phyloP scores from a whole-genome alignment of 2,329 filamentous ascomycete genomes.

The Chrysoporthe deuterocubensis region DNA sequence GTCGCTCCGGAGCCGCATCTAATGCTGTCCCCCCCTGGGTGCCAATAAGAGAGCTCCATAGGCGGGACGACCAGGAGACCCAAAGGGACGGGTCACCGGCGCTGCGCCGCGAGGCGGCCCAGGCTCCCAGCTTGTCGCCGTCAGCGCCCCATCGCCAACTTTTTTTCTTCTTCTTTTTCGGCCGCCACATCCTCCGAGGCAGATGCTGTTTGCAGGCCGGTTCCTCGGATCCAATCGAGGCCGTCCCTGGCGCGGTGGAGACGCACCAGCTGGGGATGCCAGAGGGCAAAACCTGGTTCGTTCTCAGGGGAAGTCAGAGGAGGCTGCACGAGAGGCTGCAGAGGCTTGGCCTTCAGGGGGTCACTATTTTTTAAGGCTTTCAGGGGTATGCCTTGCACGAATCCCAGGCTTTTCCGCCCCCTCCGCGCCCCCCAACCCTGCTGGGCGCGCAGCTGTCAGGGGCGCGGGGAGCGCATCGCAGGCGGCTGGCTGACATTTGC shows the following conservation, averaged over 20 bases:
- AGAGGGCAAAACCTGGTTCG: background rate
- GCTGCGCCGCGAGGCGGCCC: background rate
- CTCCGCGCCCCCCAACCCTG: background rate
- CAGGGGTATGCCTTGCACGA: background rate
- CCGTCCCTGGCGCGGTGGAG: background rate
- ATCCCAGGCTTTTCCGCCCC: conserved; percentile 1
- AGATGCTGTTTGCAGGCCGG: conserved; percentile 11
- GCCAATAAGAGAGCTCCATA: too few species aligned
- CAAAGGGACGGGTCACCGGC: background rate
- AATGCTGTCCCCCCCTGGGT: background rate
- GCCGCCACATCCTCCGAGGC: background rate
- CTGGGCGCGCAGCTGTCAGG: background rate
- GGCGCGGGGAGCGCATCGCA: conserved; percentile 1
- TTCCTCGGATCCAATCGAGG: conserved; percentile 4
- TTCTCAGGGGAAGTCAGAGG: background rate
- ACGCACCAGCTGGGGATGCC: background rate
- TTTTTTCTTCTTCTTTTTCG: background rate
- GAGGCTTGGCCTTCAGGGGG: conserved; percentile 1
- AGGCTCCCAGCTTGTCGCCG: background rate
- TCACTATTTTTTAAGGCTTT: background rate
- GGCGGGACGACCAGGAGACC: background rate
- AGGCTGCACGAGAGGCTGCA: conserved; percentile 9
- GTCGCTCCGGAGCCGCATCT: background rate
- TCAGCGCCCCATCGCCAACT: background rate
- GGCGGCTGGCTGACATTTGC: conserved; percentile 11